phyloP scores from a whole-genome alignment of 345 rosid genomes.

The Syzygium grande region DNA sequence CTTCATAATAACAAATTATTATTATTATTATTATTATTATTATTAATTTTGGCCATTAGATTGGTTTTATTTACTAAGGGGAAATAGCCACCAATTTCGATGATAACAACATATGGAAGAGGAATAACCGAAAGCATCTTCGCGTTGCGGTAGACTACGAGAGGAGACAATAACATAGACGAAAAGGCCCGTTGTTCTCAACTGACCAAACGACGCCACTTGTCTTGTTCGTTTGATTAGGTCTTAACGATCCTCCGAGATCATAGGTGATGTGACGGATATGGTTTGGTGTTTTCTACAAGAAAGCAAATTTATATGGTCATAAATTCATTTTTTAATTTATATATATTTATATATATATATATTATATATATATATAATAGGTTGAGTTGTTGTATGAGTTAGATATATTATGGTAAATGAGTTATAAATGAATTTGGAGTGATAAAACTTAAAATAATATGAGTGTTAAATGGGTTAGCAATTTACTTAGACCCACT shows the following conservation, averaged over 20 bases:
- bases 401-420: too few relatives aligned
- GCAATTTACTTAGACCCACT: too few relatives aligned
- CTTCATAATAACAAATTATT: background rate
- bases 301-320: too few relatives aligned
- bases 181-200: background rate
- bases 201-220: background rate
- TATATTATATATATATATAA: too few relatives aligned
- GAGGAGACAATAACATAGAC: background rate
- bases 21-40: background rate
- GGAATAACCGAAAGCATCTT: background rate
- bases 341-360: too few relatives aligned
- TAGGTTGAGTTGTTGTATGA: too few relatives aligned
- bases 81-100: background rate
- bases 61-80: background rate
- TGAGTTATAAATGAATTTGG: too few relatives aligned
- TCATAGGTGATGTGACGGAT: background rate
- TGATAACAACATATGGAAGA: background rate
- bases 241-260: background rate
- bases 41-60: background rate
- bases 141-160: background rate
- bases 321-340: too few relatives aligned
- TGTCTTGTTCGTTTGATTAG: background rate
- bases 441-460: too few relatives aligned
- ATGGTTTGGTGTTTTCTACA: background rate
- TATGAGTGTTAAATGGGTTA: too few relatives aligned